Percentiles rank a stretch among this genome's conserved stretches.
Conservation (phyloP, 2,329 filamentous ascomycete genomes). For the Penicillium italicum region DNA sequence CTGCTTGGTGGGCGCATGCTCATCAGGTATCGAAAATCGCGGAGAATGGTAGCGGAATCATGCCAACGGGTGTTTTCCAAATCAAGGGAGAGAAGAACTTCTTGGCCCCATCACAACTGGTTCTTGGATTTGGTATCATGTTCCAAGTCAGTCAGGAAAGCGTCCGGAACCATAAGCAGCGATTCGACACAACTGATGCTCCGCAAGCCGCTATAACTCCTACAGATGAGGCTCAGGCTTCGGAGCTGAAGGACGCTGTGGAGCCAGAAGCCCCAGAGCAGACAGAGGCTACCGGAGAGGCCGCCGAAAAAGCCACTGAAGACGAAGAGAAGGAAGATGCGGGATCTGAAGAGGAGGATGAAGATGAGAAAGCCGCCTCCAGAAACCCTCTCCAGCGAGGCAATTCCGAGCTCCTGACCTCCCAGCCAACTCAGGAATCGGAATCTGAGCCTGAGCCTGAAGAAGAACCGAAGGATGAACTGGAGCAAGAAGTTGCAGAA, state of each 20-base stretch:
- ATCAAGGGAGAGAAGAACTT: conserved; percentile 87
- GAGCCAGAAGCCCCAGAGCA: conserved; percentile 17
- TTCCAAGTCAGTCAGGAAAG: conserved; percentile 89
- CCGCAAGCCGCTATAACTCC: background rate
- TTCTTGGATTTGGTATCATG: conserved; percentile 82
- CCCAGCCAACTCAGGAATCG: background rate
- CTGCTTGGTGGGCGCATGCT: conserved; percentile 90
- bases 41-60: conserved; percentile 69
- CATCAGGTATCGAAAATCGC: conserved; percentile 88
- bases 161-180: conserved; percentile 71
- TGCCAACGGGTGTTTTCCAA: conserved; percentile 74
- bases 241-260: conserved; percentile 13
- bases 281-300: conserved; percentile 19
- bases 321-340: conserved; percentile 3
- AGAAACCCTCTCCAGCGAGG: conserved; percentile 23
- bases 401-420: conserved; percentile 8
- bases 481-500: conserved; percentile 1
- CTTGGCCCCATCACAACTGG: conserved; percentile 77
- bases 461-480: conserved; percentile 21
- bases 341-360: conserved; percentile 20
- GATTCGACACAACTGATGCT: conserved; percentile 44
- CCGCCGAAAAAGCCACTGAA: conserved; percentile 9
- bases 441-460: conserved; percentile 17
- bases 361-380: conserved; percentile 21
- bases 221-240: conserved; percentile 26